phyloP scores from a whole-genome alignment of 1,284 basidiomycete species.

The Pascua sp. region DNA sequence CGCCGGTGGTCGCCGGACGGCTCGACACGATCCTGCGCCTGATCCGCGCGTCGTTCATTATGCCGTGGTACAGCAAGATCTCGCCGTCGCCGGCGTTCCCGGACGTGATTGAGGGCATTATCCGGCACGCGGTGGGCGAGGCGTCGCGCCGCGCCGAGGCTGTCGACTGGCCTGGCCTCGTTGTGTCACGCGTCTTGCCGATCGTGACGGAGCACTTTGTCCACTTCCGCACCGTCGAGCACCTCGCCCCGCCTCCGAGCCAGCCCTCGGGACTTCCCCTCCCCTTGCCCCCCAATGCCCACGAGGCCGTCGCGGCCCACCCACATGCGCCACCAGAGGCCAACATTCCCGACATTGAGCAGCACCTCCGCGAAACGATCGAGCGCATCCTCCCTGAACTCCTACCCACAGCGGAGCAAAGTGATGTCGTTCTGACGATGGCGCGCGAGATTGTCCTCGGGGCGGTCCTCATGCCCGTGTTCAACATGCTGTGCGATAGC shows the following conservation, averaged over 20 bases:
- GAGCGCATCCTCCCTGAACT: constrained; percentile 66
- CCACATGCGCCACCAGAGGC: constrained; percentile 64
- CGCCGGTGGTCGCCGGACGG: constrained; percentile 55
- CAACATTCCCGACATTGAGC: constrained; percentile 86
- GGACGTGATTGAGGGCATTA: constrained; percentile 68
- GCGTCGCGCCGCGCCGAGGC: constrained; percentile 58
- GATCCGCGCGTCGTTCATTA: constrained; percentile 75
- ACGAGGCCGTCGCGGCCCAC: constrained; percentile 81
- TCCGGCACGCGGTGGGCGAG: constrained; percentile 65
- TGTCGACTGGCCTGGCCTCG: constrained; percentile 70
- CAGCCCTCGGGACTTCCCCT: constrained; percentile 37
- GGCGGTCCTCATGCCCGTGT: constrained; percentile 73
- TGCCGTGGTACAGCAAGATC: constrained; percentile 77
- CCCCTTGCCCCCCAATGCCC: constrained; percentile 47
- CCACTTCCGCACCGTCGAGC: constrained; percentile 85
- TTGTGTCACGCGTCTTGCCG: constrained; percentile 80
- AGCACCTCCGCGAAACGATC: constrained; percentile 69
- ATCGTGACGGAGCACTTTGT: constrained; percentile 84
- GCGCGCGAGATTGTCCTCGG: constrained; percentile 80
- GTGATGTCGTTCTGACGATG: constrained; percentile 67
- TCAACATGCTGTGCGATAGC: constrained; percentile 88
- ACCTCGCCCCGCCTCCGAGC: constrained; percentile 39
- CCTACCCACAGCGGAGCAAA: constrained; percentile 72
- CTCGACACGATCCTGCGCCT: constrained; percentile 74
- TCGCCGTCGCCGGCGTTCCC: constrained; percentile 85